These are phyloP conservation scores for Chaetomium globosum DNA, from an alignment of 2,329 filamentous ascomycete species.

Conservation along the genomic window DNA sequence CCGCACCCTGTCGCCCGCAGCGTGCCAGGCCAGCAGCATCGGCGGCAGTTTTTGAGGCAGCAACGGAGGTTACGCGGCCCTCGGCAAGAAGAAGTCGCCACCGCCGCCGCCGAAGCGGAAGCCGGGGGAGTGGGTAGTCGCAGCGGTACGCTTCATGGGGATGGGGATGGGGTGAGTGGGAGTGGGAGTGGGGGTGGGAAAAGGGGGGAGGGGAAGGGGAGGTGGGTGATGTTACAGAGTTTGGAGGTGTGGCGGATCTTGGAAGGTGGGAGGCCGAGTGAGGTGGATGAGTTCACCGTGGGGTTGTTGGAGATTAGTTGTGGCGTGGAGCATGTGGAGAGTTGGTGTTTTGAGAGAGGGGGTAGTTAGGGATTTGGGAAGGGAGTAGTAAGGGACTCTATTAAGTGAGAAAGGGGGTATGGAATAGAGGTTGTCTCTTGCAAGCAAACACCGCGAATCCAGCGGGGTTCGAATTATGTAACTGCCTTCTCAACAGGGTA, in stretches of 20 bases:
- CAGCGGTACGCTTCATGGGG: too few relatives aligned
- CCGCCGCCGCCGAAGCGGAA: constrained; percentile 68
- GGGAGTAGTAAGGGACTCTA: neutral
- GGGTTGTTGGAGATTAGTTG: constrained; percentile 1
- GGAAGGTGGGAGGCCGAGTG: neutral
- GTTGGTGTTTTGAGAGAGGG: constrained; percentile 8
- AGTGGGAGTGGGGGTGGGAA: neutral
- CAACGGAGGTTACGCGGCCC: neutral
- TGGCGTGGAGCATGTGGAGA: constrained; percentile 8
- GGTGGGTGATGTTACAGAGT: constrained; percentile 10
- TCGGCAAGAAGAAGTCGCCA: constrained; percentile 70
- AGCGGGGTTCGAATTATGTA: too few relatives aligned
- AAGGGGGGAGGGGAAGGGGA: neutral
- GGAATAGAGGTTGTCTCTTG: too few relatives aligned
- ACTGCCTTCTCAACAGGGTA: too few relatives aligned
- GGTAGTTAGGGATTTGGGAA: neutral
- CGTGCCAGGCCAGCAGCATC: neutral
- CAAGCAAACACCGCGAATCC: too few relatives aligned
- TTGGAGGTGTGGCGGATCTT: constrained; percentile 2
- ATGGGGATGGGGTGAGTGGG: neutral
- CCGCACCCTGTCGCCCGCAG: neutral
- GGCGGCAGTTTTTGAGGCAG: neutral
- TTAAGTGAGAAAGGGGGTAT: neutral
- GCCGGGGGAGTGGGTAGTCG: constrained; percentile 64
- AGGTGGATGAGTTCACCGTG: constrained; percentile 12